These are phyloP conservation scores for Penicillium fuscoglaucum DNA, from an alignment of 2,329 filamentous ascomycete species.

Conservation along the genomic window DNA sequence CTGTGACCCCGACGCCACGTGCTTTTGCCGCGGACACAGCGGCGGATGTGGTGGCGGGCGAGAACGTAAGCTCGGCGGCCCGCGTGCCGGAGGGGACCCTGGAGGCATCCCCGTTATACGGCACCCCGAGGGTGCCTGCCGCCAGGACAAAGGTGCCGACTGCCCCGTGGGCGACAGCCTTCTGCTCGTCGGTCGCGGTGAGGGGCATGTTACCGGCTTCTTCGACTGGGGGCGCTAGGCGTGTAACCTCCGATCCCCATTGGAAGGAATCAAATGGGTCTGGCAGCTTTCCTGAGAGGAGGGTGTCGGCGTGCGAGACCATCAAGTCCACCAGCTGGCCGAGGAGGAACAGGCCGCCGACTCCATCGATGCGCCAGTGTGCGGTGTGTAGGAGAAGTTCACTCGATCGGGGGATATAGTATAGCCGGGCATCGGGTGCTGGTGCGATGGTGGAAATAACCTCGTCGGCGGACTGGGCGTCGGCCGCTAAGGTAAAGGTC, in stretches of 20 bases:
- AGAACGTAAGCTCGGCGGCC: slow-evolving; percentile 16
- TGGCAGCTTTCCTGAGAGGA: slow-evolving; percentile 11
- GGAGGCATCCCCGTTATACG: slow-evolving; percentile 19
- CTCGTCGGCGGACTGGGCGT: slow-evolving; percentile 9
- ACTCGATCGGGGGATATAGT: slow-evolving; percentile 12
- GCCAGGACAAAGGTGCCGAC: slow-evolving; percentile 20
- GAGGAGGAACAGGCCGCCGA: slow-evolving; percentile 23
- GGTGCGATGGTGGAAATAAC: slow-evolving; percentile 10
- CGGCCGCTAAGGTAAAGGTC: slow-evolving; percentile 14
- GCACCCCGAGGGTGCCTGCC: slow-evolving; percentile 25
- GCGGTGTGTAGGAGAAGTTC: slow-evolving; percentile 19
- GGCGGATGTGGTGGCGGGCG: slow-evolving; percentile 18
- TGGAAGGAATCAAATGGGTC: slow-evolving; percentile 25
- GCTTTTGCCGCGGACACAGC: slow-evolving; percentile 19
- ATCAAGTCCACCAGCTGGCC: slow-evolving; percentile 26
- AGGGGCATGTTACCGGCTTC: slow-evolving; percentile 21
- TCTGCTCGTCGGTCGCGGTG: slow-evolving; percentile 9
- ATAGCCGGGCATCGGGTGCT: slow-evolving; percentile 11
- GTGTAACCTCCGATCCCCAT: slow-evolving; percentile 30
- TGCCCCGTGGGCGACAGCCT: slow-evolving; percentile 14
- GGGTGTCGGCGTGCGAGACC: slow-evolving; percentile 11
- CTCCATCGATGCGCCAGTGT: slow-evolving; percentile 35
- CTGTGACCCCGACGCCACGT: slow-evolving; percentile 26
- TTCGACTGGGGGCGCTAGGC: slow-evolving; percentile 26
- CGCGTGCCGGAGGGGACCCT: slow-evolving; percentile 23